Percentiles rank a stretch among this genome's conserved stretches.
These are phyloP conservation scores for Candida orba DNA, from an alignment of 805 yeast species.

Conservation along the genomic window DNA sequence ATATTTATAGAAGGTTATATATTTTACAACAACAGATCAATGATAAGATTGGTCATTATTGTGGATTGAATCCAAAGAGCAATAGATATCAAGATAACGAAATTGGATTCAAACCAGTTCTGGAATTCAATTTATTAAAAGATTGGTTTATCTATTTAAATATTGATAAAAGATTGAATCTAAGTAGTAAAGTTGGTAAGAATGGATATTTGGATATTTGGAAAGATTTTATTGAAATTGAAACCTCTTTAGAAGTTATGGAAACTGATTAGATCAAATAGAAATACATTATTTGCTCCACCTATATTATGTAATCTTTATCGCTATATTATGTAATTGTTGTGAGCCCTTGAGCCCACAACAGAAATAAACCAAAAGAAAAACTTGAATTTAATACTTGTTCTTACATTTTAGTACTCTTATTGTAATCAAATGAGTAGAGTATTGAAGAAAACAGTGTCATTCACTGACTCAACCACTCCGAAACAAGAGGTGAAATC, in stretches of 20 bases:
- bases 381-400: too few species aligned
- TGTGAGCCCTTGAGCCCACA: too few species aligned
- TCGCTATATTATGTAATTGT: too few species aligned
- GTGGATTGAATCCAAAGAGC: slow-evolving; percentile 74
- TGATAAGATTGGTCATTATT: slow-evolving; percentile 65
- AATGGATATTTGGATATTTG: slow-evolving; percentile 54
- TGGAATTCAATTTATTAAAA: slow-evolving; percentile 54
- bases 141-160: slow-evolving; percentile 43
- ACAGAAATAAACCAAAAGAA: too few species aligned
- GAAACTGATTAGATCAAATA: background rate
- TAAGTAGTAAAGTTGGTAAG: slow-evolving; percentile 53
- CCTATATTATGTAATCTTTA: too few species aligned
- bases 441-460: background rate
- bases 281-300: too few species aligned
- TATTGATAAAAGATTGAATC: slow-evolving; percentile 46
- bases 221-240: slow-evolving; percentile 57
- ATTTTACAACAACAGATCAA: slow-evolving; percentile 81
- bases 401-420: too few species aligned
- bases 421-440: background rate
- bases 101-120: slow-evolving; percentile 50
- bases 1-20: slow-evolving; percentile 70
- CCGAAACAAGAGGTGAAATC: background rate
- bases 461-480: slow-evolving; percentile 1
- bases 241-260: slow-evolving; percentile 28
- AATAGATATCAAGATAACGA: slow-evolving; percentile 28